A percentile compares a stretch with the other conserved stretches of the same genome.
These are phyloP conservation scores for Agaricus blazei DNA, from an alignment of 768 basidiomycete species.

Conservation along the genomic window DNA sequence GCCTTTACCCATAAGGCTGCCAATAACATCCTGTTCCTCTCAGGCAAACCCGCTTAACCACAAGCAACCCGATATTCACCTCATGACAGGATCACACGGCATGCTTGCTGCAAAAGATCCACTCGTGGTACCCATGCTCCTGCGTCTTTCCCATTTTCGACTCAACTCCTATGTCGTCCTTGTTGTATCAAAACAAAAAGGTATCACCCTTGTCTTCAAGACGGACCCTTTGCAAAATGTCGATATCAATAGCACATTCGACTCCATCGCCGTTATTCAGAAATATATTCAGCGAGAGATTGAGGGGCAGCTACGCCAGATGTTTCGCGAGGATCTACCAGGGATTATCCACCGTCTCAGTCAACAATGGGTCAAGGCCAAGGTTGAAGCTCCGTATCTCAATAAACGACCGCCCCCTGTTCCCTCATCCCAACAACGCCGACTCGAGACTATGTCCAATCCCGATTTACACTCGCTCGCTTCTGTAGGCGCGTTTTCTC, in stretches of 20 bases:
- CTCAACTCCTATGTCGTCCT: conserved; percentile 95
- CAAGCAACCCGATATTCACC: conserved; percentile 85
- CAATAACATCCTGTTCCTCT: neutral
- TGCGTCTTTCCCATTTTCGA: conserved; percentile 92
- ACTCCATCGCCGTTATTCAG: conserved; percentile 96
- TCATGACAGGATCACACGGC: conserved; percentile 76
- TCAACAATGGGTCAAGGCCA: conserved; percentile 94
- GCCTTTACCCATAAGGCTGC: neutral
- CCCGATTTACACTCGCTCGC: conserved; percentile 27
- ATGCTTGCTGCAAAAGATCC: conserved; percentile 95
- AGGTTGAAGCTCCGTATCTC: conserved; percentile 89
- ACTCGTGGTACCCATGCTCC: conserved; percentile 95
- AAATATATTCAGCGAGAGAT: conserved; percentile 98
- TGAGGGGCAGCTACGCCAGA: conserved; percentile 92
- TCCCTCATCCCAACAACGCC: conserved; percentile 22
- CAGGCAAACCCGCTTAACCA: conserved; percentile 95
- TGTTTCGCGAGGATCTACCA: conserved; percentile 96
- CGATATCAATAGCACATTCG: conserved; percentile 96
- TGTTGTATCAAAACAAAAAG: conserved; percentile 95
- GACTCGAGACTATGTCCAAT: conserved; percentile 35
- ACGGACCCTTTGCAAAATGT: conserved; percentile 98
- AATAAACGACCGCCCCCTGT: conserved; percentile 40
- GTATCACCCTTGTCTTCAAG: conserved; percentile 98
- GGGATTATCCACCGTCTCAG: conserved; percentile 94
- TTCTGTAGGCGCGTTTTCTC: conserved; percentile 15